Evolutionary conservation across 2,329 filamentous ascomycete species (phyloP), one percentile per base, ranked within the genome.

Genomic region (Ambrosiella xylebori): DNA sequence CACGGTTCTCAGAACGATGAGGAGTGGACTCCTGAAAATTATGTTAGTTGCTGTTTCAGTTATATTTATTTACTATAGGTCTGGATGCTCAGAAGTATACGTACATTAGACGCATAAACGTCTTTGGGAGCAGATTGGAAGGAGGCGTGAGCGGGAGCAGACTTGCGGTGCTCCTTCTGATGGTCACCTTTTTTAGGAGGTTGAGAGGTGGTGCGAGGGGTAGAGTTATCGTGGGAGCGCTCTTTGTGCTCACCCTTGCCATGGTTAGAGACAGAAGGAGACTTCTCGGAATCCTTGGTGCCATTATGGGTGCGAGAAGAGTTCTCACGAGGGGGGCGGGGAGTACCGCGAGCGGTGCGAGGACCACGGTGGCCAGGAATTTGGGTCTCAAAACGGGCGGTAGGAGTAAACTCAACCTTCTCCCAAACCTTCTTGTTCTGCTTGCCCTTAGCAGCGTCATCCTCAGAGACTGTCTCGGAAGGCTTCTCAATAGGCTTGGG

Each of bases 351-450:
- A 37, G 63, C 61, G 49, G 74, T 70, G 62, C 76, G 78, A 38
- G 74, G 68, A 57, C 71, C 71, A 61, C 77, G 75, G 63, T 71
- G 66, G 51, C 70, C 71, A 12, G 84, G 81, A 45, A 95, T 69
- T 36, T 86, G 88, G 0, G 93, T 96, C 68, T 88, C 85, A 70
- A 95, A 97, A 59, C 84, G 83, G 54, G 93, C 88, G 12, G 81
- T 85, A 7, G 89, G 91, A 11, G 87, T 88, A 65, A 90, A 91
- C 39, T 84, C 81, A 59, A 96, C 80, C 1, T 82, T 78, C 60
- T 87, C 82, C 91, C 93, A 97, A 66, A 89, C 87, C 65, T 86
- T 82, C 74, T 94, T 94, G n/a, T 50, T 50, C 77, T 83, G 69
- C 73, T 79, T 64, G 27, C 71, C 65, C 65, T 78, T 78, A 54